Evolutionary conservation across 352 stramenopile genomes (phyloP).

Genomic region (Globisporangium sylvaticum): DNA sequence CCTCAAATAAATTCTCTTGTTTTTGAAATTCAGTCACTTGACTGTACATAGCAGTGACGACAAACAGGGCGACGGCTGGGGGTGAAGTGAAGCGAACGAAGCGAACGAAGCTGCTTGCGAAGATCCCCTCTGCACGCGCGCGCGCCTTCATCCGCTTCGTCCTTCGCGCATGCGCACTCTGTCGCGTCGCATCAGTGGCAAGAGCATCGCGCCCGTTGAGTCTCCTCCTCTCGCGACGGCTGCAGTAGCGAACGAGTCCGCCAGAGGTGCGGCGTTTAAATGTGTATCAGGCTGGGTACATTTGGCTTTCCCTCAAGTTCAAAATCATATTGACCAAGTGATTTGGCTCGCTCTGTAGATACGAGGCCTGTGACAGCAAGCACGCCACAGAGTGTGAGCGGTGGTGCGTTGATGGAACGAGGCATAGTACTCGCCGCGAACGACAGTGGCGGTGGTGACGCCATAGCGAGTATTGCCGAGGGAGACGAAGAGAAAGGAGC

Average conservation of each 20-base stretch:
- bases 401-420: not conserved
- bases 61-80: no score
- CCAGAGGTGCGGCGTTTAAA: not conserved
- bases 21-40: no score
- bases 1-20: no score
- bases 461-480: not conserved
- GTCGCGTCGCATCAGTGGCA: conserved; percentile 6
- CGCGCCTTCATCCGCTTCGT: not conserved
- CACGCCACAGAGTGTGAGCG: not conserved
- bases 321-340: not conserved
- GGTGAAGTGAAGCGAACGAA: not conserved
- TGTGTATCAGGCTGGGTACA: not conserved
- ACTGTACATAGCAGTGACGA: no score
- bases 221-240: not conserved
- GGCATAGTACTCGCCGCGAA: not conserved
- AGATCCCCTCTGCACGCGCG: not conserved
- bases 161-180: not conserved
- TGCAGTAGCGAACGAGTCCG: not conserved
- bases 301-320: not conserved
- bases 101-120: not conserved
- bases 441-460: not conserved
- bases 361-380: not conserved
- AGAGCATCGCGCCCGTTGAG: not conserved
- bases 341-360: not conserved
- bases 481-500: not conserved